Percentiles rank a stretch among this genome's conserved stretches.
These are phyloP conservation scores for Rubroboletus satanas DNA, from an alignment of 768 basidiomycete species.

Conservation along the genomic window DNA sequence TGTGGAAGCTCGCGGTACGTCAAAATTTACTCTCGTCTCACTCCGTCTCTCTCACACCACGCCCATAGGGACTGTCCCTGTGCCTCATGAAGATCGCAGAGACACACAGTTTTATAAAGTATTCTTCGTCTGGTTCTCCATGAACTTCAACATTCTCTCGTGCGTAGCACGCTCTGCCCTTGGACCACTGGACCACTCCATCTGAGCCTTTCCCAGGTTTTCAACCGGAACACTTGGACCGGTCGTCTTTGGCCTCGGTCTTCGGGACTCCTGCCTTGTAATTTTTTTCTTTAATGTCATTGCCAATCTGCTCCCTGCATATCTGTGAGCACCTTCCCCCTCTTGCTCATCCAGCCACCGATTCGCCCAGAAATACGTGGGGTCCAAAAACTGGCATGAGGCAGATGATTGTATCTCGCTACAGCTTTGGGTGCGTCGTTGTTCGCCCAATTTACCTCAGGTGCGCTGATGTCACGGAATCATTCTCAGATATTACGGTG, in stretches of 20 bases:
- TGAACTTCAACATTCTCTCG: conserved; percentile 62
- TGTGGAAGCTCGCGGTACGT: conserved; percentile 30
- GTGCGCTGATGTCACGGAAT: background rate
- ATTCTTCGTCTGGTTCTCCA: conserved; percentile 72
- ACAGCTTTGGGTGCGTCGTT: conserved; percentile 49
- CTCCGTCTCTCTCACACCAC: background rate
- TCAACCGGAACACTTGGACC: conserved; percentile 69
- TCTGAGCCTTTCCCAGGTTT: conserved; percentile 40
- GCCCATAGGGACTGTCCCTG: conserved; percentile 48
- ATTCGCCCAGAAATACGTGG: conserved; percentile 50
- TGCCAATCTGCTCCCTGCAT: conserved; percentile 54
- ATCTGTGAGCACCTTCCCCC: conserved; percentile 41
- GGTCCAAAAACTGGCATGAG: conserved; percentile 77
- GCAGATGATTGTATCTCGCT: conserved; percentile 75
- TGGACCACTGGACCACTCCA: too few relatives aligned
- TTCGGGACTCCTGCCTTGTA: conserved; percentile 59
- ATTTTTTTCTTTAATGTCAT: conserved; percentile 68
- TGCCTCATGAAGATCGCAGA: conserved; percentile 43
- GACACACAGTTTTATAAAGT: conserved; percentile 61
- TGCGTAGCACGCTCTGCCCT: conserved; percentile 24
- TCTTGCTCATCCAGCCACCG: background rate
- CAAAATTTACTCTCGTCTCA: background rate
- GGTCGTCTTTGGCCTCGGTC: conserved; percentile 52
- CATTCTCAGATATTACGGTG: conserved; percentile 48
- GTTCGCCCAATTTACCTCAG: conserved; percentile 30